Evolutionary conservation across 768 basidiomycete species (phyloP).

Genomic region (Tylopilus vinaceipallidus): DNA sequence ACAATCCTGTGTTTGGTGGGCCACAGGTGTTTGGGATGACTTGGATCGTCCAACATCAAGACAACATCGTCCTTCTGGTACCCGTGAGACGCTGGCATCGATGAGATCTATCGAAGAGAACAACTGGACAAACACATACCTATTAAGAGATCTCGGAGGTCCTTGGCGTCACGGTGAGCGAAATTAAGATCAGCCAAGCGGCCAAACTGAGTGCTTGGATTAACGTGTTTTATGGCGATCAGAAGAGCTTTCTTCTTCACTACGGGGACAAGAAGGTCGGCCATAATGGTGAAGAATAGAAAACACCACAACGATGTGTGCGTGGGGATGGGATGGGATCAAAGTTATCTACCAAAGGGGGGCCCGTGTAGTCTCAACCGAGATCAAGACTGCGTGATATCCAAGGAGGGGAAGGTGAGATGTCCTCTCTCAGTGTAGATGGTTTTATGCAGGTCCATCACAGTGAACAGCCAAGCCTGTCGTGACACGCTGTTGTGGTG

Average conservation of each 20-base stretch:
- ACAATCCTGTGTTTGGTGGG: conserved; percentile 49
- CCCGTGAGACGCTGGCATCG: conserved; percentile 31
- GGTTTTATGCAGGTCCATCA: too few relatives aligned
- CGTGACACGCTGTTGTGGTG: too few relatives aligned
- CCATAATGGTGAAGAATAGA: not conserved
- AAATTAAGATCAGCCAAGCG: conserved; percentile 8
- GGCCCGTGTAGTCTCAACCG: too few relatives aligned
- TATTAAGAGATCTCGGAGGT: conserved; percentile 17
- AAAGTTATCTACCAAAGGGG: too few relatives aligned
- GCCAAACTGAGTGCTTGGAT: not conserved
- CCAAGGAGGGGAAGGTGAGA: too few relatives aligned
- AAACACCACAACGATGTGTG: too few relatives aligned
- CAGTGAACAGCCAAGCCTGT: too few relatives aligned
- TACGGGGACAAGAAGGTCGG: not conserved
- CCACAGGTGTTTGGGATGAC: conserved; percentile 29
- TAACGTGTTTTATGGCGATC: conserved; percentile 14
- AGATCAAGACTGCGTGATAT: too few relatives aligned
- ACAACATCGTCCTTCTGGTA: conserved; percentile 42
- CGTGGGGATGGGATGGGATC: too few relatives aligned
- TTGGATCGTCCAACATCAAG: conserved; percentile 40
- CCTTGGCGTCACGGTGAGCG: conserved; percentile 20
- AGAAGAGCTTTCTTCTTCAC: conserved; percentile 22
- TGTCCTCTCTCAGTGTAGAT: too few relatives aligned
- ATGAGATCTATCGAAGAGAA: conserved; percentile 2
- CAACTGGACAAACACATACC: not conserved